These are phyloP conservation scores for Heritiera littoralis DNA, from an alignment of 345 rosid species.

Conservation along the genomic window DNA sequence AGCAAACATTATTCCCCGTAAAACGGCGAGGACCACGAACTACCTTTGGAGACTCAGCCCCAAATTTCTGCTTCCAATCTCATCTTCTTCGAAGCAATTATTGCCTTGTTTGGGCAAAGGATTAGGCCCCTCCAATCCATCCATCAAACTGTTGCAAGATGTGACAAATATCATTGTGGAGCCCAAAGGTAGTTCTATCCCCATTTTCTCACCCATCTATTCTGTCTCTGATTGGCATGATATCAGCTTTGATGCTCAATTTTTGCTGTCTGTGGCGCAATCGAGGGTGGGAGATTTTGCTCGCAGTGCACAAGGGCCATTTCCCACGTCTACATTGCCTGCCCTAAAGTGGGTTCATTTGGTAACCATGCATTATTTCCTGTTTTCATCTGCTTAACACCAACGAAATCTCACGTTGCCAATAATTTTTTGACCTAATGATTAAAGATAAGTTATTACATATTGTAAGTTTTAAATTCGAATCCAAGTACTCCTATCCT, in stretches of 20 bases:
- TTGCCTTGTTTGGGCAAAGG: background rate
- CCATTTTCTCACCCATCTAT: constrained; percentile 18
- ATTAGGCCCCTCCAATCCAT: background rate
- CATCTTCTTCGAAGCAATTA: background rate
- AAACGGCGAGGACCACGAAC: no score
- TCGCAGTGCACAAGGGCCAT: background rate
- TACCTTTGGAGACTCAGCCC: background rate
- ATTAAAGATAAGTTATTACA: no score
- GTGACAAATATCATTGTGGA: constrained; percentile 13
- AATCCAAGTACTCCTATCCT: no score
- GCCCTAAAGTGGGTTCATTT: background rate
- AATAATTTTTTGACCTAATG: no score
- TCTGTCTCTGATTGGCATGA: background rate
- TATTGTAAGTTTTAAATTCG: no score
- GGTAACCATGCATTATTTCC: background rate
- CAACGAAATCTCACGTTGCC: no score
- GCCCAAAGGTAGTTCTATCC: background rate
- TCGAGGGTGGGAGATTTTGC: background rate
- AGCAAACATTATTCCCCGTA: no score
- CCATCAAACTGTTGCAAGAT: background rate
- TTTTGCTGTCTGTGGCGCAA: background rate
- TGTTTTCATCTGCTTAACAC: background rate
- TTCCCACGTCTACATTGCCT: background rate
- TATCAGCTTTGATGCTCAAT: background rate
- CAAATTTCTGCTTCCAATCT: background rate